Evolutionary conservation across 2,329 filamentous ascomycete genomes (phyloP).

Genomic region (Colletotrichum chrysophilum): DNA sequence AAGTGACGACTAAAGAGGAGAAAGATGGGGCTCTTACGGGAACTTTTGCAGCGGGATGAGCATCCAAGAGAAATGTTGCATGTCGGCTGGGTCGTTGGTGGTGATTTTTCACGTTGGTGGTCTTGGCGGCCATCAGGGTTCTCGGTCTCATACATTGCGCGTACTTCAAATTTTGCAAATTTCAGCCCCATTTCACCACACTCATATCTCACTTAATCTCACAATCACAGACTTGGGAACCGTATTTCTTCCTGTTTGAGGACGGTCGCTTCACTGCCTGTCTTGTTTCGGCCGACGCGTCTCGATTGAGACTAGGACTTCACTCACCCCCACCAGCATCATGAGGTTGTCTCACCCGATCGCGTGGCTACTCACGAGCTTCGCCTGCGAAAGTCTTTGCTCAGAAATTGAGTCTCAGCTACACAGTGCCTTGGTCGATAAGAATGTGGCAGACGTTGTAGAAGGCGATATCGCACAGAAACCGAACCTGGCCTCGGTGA

Average conservation of each 20-base stretch:
- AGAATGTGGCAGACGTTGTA: not conserved
- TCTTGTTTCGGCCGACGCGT: not conserved
- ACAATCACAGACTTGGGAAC: not conserved
- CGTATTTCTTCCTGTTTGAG: not conserved
- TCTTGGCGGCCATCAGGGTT: constrained; percentile 23
- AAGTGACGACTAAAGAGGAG: not conserved
- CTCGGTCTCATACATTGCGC: not conserved
- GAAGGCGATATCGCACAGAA: not conserved
- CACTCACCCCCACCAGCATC: not conserved
- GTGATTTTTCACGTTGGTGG: not conserved
- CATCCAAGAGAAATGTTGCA: not conserved
- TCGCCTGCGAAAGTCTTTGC: not conserved
- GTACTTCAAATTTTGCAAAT: not conserved
- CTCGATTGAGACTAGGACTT: not conserved
- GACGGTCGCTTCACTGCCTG: not conserved
- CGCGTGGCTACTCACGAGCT: not conserved
- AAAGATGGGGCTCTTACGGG: not conserved
- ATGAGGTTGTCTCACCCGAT: not conserved
- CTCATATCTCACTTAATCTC: not conserved
- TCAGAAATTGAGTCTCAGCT: not conserved
- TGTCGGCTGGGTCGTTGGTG: not conserved
- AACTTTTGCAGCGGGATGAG: not conserved
- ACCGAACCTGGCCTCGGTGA: not conserved
- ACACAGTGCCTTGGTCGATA: not conserved
- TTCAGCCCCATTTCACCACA: not conserved